Conservation (phyloP, 1,139 yeast species). For the Taphrina pruni region DNA sequence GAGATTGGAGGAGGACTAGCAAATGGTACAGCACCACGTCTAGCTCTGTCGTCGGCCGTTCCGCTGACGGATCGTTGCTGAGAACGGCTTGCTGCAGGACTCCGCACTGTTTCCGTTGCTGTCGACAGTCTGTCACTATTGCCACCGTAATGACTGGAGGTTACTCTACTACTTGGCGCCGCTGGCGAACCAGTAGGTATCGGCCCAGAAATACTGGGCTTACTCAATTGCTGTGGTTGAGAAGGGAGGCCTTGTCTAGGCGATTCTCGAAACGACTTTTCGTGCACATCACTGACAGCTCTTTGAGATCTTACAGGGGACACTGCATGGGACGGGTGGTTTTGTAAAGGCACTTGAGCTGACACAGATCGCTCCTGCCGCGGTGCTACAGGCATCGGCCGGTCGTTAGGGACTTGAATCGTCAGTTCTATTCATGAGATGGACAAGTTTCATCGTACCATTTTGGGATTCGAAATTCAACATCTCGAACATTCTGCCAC, state of each 20-base stretch:
- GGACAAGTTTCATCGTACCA: not conserved
- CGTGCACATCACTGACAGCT: slow-evolving; percentile 15
- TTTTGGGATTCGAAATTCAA: slow-evolving; percentile 50
- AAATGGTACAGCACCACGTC: slow-evolving; percentile 23
- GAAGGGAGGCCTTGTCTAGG: slow-evolving; percentile 1
- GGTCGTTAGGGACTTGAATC: not conserved
- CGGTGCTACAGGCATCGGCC: not conserved
- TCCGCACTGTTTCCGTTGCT: not conserved
- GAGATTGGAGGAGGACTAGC: slow-evolving; percentile 10
- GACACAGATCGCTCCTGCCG: slow-evolving; percentile 23
- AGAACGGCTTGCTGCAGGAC: slow-evolving; percentile 3
- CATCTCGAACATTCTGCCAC: slow-evolving; percentile 69
- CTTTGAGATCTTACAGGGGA: slow-evolving; percentile 6
- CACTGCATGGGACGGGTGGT: not conserved
- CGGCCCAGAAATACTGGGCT: not conserved
- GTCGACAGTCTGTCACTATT: slow-evolving; percentile 4
- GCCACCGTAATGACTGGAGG: slow-evolving; percentile 26
- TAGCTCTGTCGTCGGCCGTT: not conserved
- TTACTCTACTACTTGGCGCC: slow-evolving; percentile 4
- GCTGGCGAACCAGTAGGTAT: not conserved
- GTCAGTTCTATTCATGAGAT: not conserved
- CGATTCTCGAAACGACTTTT: slow-evolving; percentile 5
- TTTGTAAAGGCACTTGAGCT: slow-evolving; percentile 3
- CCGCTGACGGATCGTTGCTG: slow-evolving; percentile 11
- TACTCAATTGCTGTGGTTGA: not conserved